Percentiles rank a stretch among this genome's conserved stretches.
Evolutionary conservation across 805 yeast genomes (phyloP).

Genomic region (Sugiyamaella smithiae): DNA sequence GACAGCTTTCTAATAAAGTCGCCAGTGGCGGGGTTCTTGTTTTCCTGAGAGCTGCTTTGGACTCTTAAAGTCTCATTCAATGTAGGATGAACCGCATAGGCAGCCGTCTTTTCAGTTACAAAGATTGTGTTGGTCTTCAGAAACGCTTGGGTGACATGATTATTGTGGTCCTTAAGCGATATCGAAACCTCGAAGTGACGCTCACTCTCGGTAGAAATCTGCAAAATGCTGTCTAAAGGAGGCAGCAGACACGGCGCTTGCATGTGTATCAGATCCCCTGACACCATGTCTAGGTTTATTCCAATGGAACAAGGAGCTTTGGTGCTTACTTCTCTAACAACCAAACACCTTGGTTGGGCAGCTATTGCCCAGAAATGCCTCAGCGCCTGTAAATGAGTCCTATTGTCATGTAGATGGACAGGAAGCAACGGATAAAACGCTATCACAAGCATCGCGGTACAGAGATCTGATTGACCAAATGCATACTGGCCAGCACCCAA

Average conservation of each 20-base stretch:
- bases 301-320: slow-evolving; percentile 51
- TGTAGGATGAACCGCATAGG: background rate
- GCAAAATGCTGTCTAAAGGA: slow-evolving; percentile 46
- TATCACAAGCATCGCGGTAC: slow-evolving; percentile 66
- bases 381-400: slow-evolving; percentile 75
- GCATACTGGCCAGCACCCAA: slow-evolving; percentile 93
- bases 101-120: slow-evolving; percentile 15
- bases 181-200: slow-evolving; percentile 55
- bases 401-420: slow-evolving; percentile 37
- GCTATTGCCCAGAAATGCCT: slow-evolving; percentile 90
- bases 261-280: slow-evolving; percentile 38
- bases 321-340: slow-evolving; percentile 65
- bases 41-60: slow-evolving; percentile 24
- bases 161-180: slow-evolving; percentile 33
- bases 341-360: slow-evolving; percentile 76
- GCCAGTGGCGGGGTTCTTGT: background rate
- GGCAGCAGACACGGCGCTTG: slow-evolving; percentile 72
- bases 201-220: slow-evolving; percentile 46
- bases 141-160: slow-evolving; percentile 12
- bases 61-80: slow-evolving; percentile 14
- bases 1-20: slow-evolving; percentile 9
- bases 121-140: slow-evolving; percentile 10
- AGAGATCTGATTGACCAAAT: slow-evolving; percentile 57
- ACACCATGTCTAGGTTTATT: slow-evolving; percentile 39
- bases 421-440: slow-evolving; percentile 79